Base-by-base conservation (phyloP, 2,329 filamentous ascomycete genomes). In the Sclerotinia spermophila region DNA sequence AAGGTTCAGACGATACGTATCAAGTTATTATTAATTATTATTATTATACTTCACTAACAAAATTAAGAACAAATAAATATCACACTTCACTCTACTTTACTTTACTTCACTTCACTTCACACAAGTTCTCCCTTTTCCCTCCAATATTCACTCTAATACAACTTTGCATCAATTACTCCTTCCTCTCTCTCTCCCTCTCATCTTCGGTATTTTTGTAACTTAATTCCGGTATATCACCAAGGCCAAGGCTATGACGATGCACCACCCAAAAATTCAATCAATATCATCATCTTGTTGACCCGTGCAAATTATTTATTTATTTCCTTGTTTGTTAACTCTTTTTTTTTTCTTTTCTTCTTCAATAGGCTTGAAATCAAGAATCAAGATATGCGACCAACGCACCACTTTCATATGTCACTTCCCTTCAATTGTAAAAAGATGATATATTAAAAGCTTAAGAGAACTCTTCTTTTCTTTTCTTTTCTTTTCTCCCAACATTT, bases 401-500 rank as follows among this genome's bases (percentile, higher is more conserved):
- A 61, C 38, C 38, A 60, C 56, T 27, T n/a, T 5, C 33, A n/a
- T 59, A 59, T 59, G 56, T 60, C 58, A 61, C 58, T 61, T 61
- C 44, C n/a, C n/a, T n/a, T n/a, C n/a, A n/a, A n/a, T n/a, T n/a
- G n/a, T n/a, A n/a, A n/a, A n/a, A n/a, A n/a, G n/a, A n/a, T n/a
- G 19, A 8, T 51, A 27, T 38, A n/a, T 59, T 40, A 59, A 61
- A 61, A 61, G 58, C 58, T 30, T 21, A 5, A 21, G 19, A 44
- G 58, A 44, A 10, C 27, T 38, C 17, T 44, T 27, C 19, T 6
- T 40, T 27, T 27, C n/a, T 30, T 8, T 30, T 13, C 2, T 10
- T 5, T 61, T 7, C 1, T 55, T 17, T 48, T 2, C 13, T 30
- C 15, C 30, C 30, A 27, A 30, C 5, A 24, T 21, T 24, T 2